Percentiles rank a stretch among this genome's conserved stretches.
Conservation (phyloP, 176 grass and related monocot species). For the Alopecurus myosuroides region DNA sequence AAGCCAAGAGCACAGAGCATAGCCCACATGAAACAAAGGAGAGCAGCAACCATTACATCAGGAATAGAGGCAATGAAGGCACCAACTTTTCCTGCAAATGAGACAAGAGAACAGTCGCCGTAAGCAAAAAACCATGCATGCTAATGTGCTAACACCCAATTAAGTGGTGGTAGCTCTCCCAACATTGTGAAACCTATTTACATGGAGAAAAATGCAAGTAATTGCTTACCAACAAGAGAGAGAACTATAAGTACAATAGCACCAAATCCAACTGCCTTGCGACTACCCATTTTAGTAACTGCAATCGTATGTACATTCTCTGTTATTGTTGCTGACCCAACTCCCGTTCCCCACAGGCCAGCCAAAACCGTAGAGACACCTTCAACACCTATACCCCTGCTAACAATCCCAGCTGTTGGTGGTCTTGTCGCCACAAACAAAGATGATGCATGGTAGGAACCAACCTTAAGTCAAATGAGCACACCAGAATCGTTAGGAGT, state of each 20-base stretch:
- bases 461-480: constrained; percentile 58
- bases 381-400: constrained; percentile 92
- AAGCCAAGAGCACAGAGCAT: constrained; percentile 92
- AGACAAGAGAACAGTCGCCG: constrained; percentile 14
- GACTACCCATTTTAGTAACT: constrained; percentile 97
- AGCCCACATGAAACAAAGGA: constrained; percentile 97
- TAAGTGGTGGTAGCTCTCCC: not conserved
- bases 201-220: not conserved
- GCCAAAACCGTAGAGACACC: constrained; percentile 76
- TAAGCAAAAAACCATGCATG: constrained; percentile 11
- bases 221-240: constrained; percentile 76
- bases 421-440: constrained; percentile 92
- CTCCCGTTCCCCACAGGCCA: constrained; percentile 92
- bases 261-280: constrained; percentile 84
- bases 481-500: constrained; percentile 23
- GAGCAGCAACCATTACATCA: constrained; percentile 92
- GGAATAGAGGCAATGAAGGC: constrained; percentile 94
- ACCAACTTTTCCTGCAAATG: constrained; percentile 80
- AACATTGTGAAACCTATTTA: not conserved
- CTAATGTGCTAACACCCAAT: not conserved
- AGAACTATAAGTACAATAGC: constrained; percentile 76
- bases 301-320: constrained; percentile 98
- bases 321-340: constrained; percentile 82
- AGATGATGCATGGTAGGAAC: constrained; percentile 91
- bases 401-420: constrained; percentile 86